Conservation (phyloP, 2,329 filamentous ascomycete genomes). For the Talaromyces sp. region DNA sequence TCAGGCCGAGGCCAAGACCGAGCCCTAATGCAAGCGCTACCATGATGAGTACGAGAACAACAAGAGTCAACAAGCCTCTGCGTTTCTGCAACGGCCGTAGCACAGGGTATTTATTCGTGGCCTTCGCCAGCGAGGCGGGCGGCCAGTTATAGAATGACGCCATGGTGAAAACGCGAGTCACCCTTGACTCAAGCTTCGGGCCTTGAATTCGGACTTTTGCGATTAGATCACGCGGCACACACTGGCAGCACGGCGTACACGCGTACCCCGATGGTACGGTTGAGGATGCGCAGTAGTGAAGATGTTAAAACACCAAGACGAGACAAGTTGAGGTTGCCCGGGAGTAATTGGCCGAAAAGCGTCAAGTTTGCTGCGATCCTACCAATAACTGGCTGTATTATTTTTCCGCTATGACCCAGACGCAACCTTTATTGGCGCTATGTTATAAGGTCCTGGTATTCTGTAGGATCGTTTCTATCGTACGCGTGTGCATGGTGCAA, state of each 20-base stretch:
- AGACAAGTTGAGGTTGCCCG: not conserved
- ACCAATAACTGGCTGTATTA: not conserved
- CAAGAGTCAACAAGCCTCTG: not conserved
- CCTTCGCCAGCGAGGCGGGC: not conserved
- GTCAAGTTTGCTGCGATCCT: not conserved
- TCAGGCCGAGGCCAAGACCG: not conserved
- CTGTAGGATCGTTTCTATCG: too few relatives aligned
- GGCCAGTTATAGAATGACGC: not conserved
- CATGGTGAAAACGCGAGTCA: not conserved
- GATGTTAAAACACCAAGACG: not conserved
- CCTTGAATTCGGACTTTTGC: not conserved
- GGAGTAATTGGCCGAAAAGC: not conserved
- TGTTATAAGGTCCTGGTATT: not conserved
- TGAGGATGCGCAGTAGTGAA: not conserved
- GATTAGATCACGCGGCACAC: not conserved
- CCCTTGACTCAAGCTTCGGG: not conserved
- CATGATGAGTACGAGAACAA: not conserved
- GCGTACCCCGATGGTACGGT: not conserved
- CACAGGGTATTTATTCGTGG: not conserved
- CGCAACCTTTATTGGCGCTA: not conserved
- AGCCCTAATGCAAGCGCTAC: conserved; percentile 5
- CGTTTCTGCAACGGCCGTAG: not conserved
- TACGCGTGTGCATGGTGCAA: not conserved
- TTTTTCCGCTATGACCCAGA: not conserved
- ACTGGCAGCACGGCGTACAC: not conserved